Evolutionary conservation across 768 basidiomycete genomes (phyloP), one percentile per base, ranked within the genome.

Genomic region (Tylopilus felleus): DNA sequence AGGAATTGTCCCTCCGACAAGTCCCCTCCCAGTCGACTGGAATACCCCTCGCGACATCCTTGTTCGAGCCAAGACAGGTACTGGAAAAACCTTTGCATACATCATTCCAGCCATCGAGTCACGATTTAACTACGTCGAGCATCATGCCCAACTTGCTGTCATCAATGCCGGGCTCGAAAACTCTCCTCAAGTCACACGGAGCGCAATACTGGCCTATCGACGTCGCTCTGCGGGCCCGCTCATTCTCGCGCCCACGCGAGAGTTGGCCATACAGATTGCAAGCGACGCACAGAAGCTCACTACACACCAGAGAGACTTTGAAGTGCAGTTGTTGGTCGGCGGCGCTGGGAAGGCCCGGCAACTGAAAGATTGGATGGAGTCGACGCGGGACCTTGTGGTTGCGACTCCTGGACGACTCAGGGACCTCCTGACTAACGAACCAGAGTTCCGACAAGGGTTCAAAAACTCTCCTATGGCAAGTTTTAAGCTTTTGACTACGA

Each of bases 221-320:
- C 71, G 72, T 9, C 62, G 73, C 7, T 72, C 78, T 38, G 83
- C 82, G 33, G 93, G 94, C 2, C 76, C 85, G 0, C 78, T 98
- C 21, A 78, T 98, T 60, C 84, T 98, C 68, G 90, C 85, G 22
- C 93, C 94, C 2, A 97, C 94, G 4, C 82, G 94, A 48, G 94
- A 98, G 65, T 74, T 93, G 41, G 94, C 94, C 6, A 85, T 86
- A 1, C 92, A 94, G 69, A 96, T 95, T 56, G 93, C 93, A 22
- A 82, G 80, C 21, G 92, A 96, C 65, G 92, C 93, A 2, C 64
- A 79, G 25, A 82, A 81, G 59, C 72, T 95, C 21, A 79, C 83
- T 1, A 64, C 72, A 2, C 79, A 86, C 65, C 82, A 90, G 60
- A 65, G 70, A 3, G 81, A 79, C 23, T 81, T 92, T 57, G 78